Base-by-base conservation (phyloP, 1,284 basidiomycete genomes). In the Calocybe gambosa region DNA sequence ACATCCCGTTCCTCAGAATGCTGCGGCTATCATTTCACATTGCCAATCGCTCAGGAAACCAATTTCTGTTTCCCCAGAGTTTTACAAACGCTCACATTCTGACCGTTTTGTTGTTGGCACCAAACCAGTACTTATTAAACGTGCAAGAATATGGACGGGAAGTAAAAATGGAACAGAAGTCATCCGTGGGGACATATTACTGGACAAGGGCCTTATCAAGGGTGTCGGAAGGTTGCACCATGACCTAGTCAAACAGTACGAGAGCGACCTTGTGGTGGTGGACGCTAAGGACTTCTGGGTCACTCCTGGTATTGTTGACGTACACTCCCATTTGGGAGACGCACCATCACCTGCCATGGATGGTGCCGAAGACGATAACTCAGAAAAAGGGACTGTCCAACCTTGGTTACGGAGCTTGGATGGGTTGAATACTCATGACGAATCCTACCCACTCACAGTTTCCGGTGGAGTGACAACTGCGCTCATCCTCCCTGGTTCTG, bases 321-420 rank as follows among this genome's bases (percentile, higher is more conserved):
- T 88, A 51, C 87, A 93, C 62, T 85, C 85, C 1, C 89, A 92
- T 56, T 59, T 89, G 19, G 88, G 84, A 5, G 69, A 63, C 43
- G 55, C 43, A 4, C 43, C 69, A 21, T 65, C 64, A 3, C 70
- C 71, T 10, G 52, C 39, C 5, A 55, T 72, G 8, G 43, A 53
- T 5, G 82, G 82, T 19, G 62, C 76, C 3, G 56, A 58, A 13
- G 80, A 83, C 55, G 67, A 58, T 26, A 78, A 80, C 59, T 83
- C 80, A 0, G 29, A 59, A 18, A 68, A 79, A 53, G 78, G 74
- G 0, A 74, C 72, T 9, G 63, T 71, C n/a, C 68, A 74, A 23
- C 81, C 85, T 7, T 81, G 77, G 73, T 67, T 85, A 2, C 71
- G 80, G 36, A 77, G 71, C 48, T 56, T 84, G 38, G 82, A 85